These are phyloP conservation scores for Cicer judaicum DNA, from an alignment of 306 rosid species.

Conservation along the genomic window DNA sequence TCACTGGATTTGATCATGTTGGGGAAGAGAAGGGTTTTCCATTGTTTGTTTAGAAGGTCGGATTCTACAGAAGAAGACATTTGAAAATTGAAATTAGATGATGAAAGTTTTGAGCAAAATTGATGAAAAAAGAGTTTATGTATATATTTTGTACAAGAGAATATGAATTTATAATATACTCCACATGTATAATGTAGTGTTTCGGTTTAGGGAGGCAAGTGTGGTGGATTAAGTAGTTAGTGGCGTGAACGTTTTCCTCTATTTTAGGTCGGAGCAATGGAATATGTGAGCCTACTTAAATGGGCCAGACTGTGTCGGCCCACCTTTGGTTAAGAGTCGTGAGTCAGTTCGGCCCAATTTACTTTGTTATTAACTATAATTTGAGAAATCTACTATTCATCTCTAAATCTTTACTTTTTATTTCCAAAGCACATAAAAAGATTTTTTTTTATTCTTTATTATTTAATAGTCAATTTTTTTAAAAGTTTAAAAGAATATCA, in stretches of 20 bases:
- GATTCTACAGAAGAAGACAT: slow-evolving; percentile 40
- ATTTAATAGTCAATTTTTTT: too few relatives aligned
- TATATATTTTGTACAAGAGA: too few relatives aligned
- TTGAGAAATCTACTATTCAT: too few relatives aligned
- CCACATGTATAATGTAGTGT: not conserved
- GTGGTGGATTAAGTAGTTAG: slow-evolving; percentile 41
- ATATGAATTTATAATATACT: too few relatives aligned
- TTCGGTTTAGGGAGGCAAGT: not conserved
- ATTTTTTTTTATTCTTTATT: too few relatives aligned
- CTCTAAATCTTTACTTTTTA: too few relatives aligned
- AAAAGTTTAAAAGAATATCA: too few relatives aligned
- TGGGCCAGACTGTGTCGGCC: too few relatives aligned
- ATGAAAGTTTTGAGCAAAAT: not conserved
- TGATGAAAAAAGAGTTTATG: not conserved
- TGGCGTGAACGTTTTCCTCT: slow-evolving; percentile 46
- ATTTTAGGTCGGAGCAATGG: slow-evolving; percentile 7
- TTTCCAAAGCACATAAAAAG: too few relatives aligned
- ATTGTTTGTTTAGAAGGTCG: slow-evolving; percentile 43
- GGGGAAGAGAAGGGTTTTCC: slow-evolving; percentile 46
- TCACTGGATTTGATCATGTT: slow-evolving; percentile 35
- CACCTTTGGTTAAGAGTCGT: too few relatives aligned
- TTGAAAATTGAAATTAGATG: not conserved
- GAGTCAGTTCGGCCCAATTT: too few relatives aligned
- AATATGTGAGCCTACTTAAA: slow-evolving; percentile 32
- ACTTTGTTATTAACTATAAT: too few relatives aligned